Base-by-base conservation (phyloP, 148 eudicot genomes). In the Pouteria glomerata region DNA sequence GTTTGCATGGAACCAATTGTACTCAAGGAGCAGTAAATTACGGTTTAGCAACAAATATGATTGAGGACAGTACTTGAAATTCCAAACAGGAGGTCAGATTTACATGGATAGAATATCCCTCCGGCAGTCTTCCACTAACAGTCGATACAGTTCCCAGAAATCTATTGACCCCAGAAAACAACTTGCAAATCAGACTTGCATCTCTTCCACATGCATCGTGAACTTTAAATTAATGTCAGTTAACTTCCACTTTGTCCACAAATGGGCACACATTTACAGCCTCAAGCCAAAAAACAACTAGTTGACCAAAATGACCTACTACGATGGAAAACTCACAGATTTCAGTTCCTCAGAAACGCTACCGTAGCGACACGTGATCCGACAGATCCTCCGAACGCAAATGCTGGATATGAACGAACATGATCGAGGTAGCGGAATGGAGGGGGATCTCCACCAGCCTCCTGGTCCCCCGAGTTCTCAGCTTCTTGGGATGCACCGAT, bases 281-380 rank as follows among this genome's bases (percentile, higher is more conserved):
- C 52, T 55, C 11, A 52, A 52, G 26, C 23, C 24, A 42, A 1
- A 41, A 68, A 31, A 66, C 66, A 72, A 53, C 70, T 75, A 78
- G 34, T 69, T 30, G 61, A 35, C 64, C 11, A 65, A 75, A 41
- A 27, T n/a, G 52, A 47, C 52, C 44, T 15, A 48, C 3, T 44
- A 4, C 1, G 0, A 1, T 18, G 21, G 24, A 7, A 37, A 31
- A 44, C 13, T 37, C 37, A 21, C 66, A 26, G 57, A 21, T 19
- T 61, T 87, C 76, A 88, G 78, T 73, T 90, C 63, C 96, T 85
- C 18, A 84, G 77, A 80, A 96, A 96, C 48, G 99, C 99, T 65
- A 92, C 97, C 1, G 99, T 92, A 42, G 95, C 88, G 60, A 96
- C 96, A 51, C 97, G 96, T 0, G 99, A 85, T 41, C 99, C 99